A percentile compares a stretch with the other conserved stretches of the same genome.
Evolutionary conservation across 805 yeast genomes (phyloP).

Genomic region (Candida multigemmis): DNA sequence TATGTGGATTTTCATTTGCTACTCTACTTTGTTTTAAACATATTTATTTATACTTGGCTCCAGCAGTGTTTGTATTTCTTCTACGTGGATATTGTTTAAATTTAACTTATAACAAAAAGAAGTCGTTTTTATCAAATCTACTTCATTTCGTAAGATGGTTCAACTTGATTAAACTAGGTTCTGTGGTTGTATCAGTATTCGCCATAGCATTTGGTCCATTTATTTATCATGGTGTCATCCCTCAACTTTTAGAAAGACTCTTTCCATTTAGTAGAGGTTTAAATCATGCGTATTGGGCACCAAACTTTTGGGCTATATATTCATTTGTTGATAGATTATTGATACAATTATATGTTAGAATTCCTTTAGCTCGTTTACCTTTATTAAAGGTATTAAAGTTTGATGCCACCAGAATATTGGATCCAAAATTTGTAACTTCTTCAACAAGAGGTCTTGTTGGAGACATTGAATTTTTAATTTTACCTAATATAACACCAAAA

Average conservation of each 20-base stretch:
- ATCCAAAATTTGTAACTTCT: slow-evolving; percentile 17
- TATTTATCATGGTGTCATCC: slow-evolving; percentile 47
- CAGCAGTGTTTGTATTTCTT: slow-evolving; percentile 80
- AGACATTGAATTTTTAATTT: slow-evolving; percentile 70
- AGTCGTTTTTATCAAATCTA: slow-evolving; percentile 14
- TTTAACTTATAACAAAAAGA: slow-evolving; percentile 15
- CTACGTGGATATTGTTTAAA: slow-evolving; percentile 66
- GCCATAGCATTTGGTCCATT: slow-evolving; percentile 74
- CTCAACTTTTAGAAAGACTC: slow-evolving; percentile 57
- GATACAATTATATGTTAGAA: slow-evolving; percentile 31
- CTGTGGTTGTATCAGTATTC: slow-evolving; percentile 54
- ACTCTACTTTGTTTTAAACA: slow-evolving; percentile 86
- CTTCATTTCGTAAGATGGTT: slow-evolving; percentile 41
- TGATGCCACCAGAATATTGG: slow-evolving; percentile 31
- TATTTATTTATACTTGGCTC: slow-evolving; percentile 86
- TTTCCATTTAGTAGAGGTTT: slow-evolving; percentile 94
- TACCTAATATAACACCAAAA: slow-evolving; percentile 75
- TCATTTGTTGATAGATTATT: slow-evolving; percentile 72
- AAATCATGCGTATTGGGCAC: slow-evolving; percentile 99
- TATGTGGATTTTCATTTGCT: slow-evolving; percentile 64
- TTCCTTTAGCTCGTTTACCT: slow-evolving; percentile 22
- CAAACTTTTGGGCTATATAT: slow-evolving; percentile 93
- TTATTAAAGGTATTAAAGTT: slow-evolving; percentile 32
- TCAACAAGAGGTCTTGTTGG: slow-evolving; percentile 86
- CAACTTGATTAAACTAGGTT: slow-evolving; percentile 53